phyloP scores from a whole-genome alignment of 345 rosid species.

The Limnanthes douglasii region DNA sequence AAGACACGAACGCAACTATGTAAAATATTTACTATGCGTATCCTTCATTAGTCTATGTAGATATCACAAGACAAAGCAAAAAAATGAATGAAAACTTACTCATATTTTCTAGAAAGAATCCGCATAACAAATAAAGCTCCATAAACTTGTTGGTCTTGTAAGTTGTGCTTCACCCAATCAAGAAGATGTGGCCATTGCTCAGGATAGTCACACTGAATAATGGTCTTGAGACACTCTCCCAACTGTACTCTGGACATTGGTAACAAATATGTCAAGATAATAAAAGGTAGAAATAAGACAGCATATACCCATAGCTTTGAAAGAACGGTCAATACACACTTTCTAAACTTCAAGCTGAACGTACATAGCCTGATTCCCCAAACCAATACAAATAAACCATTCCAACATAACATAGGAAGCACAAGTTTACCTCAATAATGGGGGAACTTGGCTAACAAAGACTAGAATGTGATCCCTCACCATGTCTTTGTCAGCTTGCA shows the following conservation, averaged over 20 bases:
- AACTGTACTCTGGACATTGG: constrained; percentile 84
- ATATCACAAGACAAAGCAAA: no score
- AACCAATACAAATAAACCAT: no score
- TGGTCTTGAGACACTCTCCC: constrained; percentile 96
- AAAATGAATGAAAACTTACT: no score
- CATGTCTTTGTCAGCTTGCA: constrained; percentile 51
- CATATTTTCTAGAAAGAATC: constrained; percentile 93
- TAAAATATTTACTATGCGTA: no score
- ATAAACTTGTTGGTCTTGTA: constrained; percentile 84
- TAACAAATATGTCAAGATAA: constrained; percentile 1
- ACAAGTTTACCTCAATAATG: constrained; percentile 52
- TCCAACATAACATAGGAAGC: no score
- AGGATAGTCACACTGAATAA: constrained; percentile 91
- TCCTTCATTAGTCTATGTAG: no score
- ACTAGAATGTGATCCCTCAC: constrained; percentile 81
- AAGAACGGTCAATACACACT: no score
- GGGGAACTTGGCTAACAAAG: constrained; percentile 79
- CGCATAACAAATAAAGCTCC: constrained; percentile 86
- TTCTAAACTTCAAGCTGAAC: no score
- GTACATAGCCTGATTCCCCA: no score
- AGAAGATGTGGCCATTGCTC: constrained; percentile 98
- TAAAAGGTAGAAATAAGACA: no score
- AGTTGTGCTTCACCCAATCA: constrained; percentile 85
- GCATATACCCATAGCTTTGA: no score
- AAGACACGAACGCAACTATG: no score